A percentile compares a stretch with the other conserved stretches of the same genome.
Evolutionary conservation across 2,329 filamentous ascomycete genomes (phyloP).

Genomic region (Geosmithia morbida): DNA sequence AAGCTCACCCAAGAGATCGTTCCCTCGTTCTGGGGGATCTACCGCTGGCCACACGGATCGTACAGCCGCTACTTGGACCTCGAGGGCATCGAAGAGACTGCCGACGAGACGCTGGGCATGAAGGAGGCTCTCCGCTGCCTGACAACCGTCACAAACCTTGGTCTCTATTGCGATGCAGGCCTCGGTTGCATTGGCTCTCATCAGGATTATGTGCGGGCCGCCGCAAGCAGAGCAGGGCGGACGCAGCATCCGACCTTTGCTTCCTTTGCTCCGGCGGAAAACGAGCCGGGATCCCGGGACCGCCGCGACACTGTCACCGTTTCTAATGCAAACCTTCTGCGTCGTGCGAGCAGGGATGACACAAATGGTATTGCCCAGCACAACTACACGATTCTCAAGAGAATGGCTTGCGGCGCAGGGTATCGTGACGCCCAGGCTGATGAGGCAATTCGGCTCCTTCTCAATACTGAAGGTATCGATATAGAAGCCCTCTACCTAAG

Average conservation of each 20-base stretch:
- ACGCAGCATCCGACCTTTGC: conserved; percentile 19
- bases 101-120: conserved; percentile 49
- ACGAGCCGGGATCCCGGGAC: conserved; percentile 2
- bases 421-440: conserved; percentile 14
- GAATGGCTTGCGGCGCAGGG: conserved; percentile 22
- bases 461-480: conserved; percentile 15
- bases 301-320: conserved; percentile 5
- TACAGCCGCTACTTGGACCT: conserved; percentile 46
- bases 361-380: conserved; percentile 11
- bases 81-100: conserved; percentile 44
- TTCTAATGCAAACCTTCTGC: conserved; percentile 9
- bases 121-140: conserved; percentile 44
- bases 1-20: conserved; percentile 40
- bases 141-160: conserved; percentile 43
- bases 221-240: not conserved
- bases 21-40: conserved; percentile 47
- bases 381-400: conserved; percentile 16
- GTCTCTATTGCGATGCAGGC: conserved; percentile 51
- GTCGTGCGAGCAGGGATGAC: conserved; percentile 4
- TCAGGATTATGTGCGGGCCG: not conserved
- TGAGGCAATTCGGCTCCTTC: conserved; percentile 18
- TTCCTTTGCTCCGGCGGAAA: not conserved
- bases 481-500: not conserved
- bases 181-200: conserved; percentile 31
- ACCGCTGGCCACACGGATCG: conserved; percentile 45